Evolutionary conservation across 2,329 filamentous ascomycete genomes (phyloP), one percentile per base, ranked within the genome.

Genomic region (Nigrospora oryzae): DNA sequence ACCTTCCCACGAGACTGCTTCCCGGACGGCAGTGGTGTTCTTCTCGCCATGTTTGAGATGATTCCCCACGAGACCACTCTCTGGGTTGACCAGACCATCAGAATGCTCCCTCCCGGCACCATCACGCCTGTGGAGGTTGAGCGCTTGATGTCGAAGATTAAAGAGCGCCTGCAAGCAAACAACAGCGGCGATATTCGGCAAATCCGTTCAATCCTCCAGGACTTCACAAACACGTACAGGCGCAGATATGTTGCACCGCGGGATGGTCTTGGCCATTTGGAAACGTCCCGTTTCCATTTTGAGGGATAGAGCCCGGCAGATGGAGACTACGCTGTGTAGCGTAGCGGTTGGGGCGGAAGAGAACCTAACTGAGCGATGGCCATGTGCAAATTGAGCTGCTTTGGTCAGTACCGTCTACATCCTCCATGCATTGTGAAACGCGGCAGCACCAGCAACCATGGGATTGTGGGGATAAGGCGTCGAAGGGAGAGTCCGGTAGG

Each of bases 1-100:
- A 94, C 86, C 1, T 98, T 98, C 68, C 94, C 93, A 0, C 81
- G 87, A 37, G 93, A 97, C 63, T 96, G 90, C 67, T 95, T 97
- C 59, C 84, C 90, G 0, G 93, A 98, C 60, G 90, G 89, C 14
- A 95, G 89, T 40, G 90, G 89, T 5, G 88, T 95, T n/a, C 69
- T 98, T 43, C 79, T 98, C 48, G 83, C 84, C 4, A 74, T 97
- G 51, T 95, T 98, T 60, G 85, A 95, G 62, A 70, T 97, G 36
- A 72, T 94, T 59, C 93, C 93, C 0, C 72, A 79, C 44, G 78
- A 93, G 59, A 88, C 89, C 13, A 81, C 86, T 2, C 64, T 71
- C 6, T 97, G 93, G 90, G 83, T 96, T 17, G 82, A 89, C 51
- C 76, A 74, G 16, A 97, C 93, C 0, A 81, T 98, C 46, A 79